Base-by-base conservation (phyloP, 768 basidiomycete genomes). In the Tulasnella sp. region DNA sequence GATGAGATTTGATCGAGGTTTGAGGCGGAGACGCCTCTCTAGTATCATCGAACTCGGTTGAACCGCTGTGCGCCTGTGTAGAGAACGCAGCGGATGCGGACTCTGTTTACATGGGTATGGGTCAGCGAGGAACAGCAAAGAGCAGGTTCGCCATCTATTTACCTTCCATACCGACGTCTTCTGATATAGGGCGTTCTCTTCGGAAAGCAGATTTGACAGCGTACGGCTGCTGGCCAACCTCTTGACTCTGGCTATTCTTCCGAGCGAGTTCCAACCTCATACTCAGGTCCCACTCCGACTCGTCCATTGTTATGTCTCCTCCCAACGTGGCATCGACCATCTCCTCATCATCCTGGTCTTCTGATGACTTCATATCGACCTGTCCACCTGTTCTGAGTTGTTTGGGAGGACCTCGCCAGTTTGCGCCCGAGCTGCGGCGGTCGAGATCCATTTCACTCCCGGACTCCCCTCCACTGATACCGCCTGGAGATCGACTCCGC, bases 241-340 rank as follows among this genome's bases (percentile, higher is more conserved):
- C 73, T 82, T 95, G 94, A 84, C 89, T 93, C 83, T 92, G 88
- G 84, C 94, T 95, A 84, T 98, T 98, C 82, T 90, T 89, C 80
- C 94, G 87, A 7, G 96, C 96, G 74, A 97, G 86, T 81, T 94
- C 94, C 75, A 98, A 86, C 73, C 92, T 91, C 86, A 90, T 88
- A 31, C 91, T 89, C 76, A 97, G 87, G 83, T 97, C 93, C 82
- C 89, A 89, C 83, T 95, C 94, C 21, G 92, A 93, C 74, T 89
- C 87, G 81, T 94, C 77, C 19, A 74, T 48, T 81, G 89, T 85
- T 6, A 84, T 85, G 81, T 84, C 87, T 81, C 84, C 76, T 62
- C n/a, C 62, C 39, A 48, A 34, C 31, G 58, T 77, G 3, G 58
- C 80, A 24, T 76, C 75, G 38, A 46, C 27, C 74, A 48, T 58